Conservation (phyloP, 176 grass and related monocot genomes). For the Ensete ventricosum region DNA sequence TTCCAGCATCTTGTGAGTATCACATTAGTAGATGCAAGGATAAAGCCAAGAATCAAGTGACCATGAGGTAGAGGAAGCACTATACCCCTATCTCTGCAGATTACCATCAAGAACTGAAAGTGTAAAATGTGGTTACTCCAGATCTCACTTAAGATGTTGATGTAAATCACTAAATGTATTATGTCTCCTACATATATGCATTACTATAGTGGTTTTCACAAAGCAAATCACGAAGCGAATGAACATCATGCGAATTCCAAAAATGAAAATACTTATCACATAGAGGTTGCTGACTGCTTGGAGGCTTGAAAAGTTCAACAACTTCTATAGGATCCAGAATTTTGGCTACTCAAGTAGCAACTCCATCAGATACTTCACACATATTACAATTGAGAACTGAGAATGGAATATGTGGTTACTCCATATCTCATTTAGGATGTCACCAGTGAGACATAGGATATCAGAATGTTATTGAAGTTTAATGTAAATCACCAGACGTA, state of each 20-base stretch:
- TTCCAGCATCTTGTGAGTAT: not conserved
- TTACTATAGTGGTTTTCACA: not conserved
- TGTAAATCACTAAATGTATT: not conserved
- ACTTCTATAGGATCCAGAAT: too few species aligned
- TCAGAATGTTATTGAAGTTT: not conserved
- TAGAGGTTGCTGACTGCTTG: too few species aligned
- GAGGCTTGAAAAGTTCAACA: too few species aligned
- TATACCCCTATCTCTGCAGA: not conserved
- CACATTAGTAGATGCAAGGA: not conserved
- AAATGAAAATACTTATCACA: too few species aligned
- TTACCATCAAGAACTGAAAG: not conserved
- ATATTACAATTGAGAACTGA: not conserved
- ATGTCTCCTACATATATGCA: not conserved
- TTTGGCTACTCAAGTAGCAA: too few species aligned
- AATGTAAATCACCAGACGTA: not conserved
- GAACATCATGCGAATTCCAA: not conserved
- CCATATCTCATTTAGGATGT: not conserved
- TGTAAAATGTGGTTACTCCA: not conserved
- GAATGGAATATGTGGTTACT: not conserved
- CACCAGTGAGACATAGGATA: not conserved
- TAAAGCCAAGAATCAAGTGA: not conserved
- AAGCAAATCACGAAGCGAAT: not conserved
- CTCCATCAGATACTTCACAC: too few species aligned
- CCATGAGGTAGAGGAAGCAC: not conserved
- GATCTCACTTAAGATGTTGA: not conserved